Evolutionary conservation across 805 yeast species (phyloP), one percentile per base, ranked within the genome.

Genomic region (Huiozyma sinensis): DNA sequence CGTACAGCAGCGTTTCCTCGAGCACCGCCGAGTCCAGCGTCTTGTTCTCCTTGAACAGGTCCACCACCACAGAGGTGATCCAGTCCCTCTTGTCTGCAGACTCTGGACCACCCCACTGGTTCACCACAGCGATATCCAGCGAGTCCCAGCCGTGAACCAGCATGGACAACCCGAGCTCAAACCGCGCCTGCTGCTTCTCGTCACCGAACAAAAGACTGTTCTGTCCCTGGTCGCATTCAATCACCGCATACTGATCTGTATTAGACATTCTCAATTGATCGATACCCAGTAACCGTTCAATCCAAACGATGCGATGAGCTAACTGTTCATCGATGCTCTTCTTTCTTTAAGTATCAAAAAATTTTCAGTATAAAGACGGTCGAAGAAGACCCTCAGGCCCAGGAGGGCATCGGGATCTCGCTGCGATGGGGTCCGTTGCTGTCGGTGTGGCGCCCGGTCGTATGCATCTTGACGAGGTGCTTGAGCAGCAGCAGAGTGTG

Each of bases 91-190:
- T 92, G 34, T 85, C 97, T 0, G 73, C 77, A 10, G 95, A 81
- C 33, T 85, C 83, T 10, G 95, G 79, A 1, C 98, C 99, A 47
- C 98, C 99, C 97, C 98, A 92, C 30, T 72, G 69, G 60, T 85
- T 87, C 6, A 78, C 94, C 7, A 92, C 97, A 0, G 98, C 98
- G 1, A 84, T 82, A 39, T 76, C 72, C 42, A 92, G 68, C 27
- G 83, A 88, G 47, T 88, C 92, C 98, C 98, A 92, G 46, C 75
- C 72, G 61, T 89, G 78, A n/a, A 92, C 65, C 33, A 84, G 79
- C 95, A 89, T 83, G 30, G 95, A 81, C 1, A 86, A 89, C 8
- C 97, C 98, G 10, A 92, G 72, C 64, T 90, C 97, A 57, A 92
- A 88, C 50, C 83, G 79, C 12, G 84, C 87, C 63, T 84, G 95